Evolutionary conservation across 768 basidiomycete species (phyloP), one percentile per base, ranked within the genome.

Genomic region (Russula dissimulans): DNA sequence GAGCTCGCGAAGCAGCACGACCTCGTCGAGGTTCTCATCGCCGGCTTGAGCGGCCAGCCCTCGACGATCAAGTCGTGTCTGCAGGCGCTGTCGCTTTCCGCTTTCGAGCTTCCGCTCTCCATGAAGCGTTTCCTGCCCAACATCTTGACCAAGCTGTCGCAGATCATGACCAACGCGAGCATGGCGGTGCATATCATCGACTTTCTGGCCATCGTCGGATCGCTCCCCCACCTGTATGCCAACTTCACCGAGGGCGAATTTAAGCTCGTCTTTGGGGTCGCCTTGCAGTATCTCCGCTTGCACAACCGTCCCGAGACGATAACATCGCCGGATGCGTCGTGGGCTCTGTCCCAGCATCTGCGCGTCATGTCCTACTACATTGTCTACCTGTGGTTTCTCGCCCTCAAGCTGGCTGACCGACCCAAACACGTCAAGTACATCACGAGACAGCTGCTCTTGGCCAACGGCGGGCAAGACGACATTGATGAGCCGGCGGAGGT

Each of bases 101-200:
- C 91, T 0, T 95, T 91, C 69, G 97, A 98, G 70, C 73, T 98
- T 14, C 87, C 85, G 52, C 75, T 83, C 7, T 89, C 90, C 7
- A 82, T 94, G 72, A 90, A 86, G 31, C 89, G 87, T 64, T 83
- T 78, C 66, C 76, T 97, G 39, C 81, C 91, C 7, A 77, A 80
- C 39, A 91, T 97, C 54, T 76, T 98, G 59, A 87, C 88, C 67
- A 91, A 90, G 71, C 79, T 98, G 32, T 86, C 89, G 7, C 87
- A 90, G 70, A 95, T 98, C 73, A 95, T 97, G 86, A 91, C 91
- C 1, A 93, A 90, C 56, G 84, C 92, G 3, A 85, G 85, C 61
- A 88, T 97, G 81, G 88, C 93, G 6, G 88, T 95, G n/a, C 95
- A 98, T 69, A 95, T 98, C 70, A 83, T 98, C 60, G 90, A 90